Base-by-base conservation (phyloP, 1,139 yeast genomes). In the Hansenula anomala region DNA sequence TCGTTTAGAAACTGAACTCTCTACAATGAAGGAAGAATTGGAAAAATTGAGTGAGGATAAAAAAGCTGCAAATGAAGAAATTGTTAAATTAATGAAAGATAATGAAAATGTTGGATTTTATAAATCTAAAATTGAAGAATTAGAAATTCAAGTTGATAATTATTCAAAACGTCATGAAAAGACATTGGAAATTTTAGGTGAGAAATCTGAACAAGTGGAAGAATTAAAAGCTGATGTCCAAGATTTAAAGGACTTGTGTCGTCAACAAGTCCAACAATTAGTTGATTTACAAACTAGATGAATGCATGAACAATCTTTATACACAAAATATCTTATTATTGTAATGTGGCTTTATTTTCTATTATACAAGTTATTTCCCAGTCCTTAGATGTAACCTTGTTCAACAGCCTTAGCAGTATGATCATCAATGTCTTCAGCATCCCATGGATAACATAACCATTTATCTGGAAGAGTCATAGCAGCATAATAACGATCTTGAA, bases 221-320 rank as follows among this genome's bases (percentile, higher is more conserved):
- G 98, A 92, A 60, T 68, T 94, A 38, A 71, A 72, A 48, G 96
- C 95, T 5, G 99, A 92, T 56, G 92, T 94, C 14, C 73, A 70
- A 7, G 99, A 92, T 59, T 68, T 92, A 60, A 92, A 90, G 60
- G 90, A 84, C 30, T 67, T 90, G 66, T 76, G 89, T 57, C 73
- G 78, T 44, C 73, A 75, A 45, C 98, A 92, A 60, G 92, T 89
- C 25, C 94, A 87, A 58, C 94, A 89, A 52, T 71, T 90, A 12
- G 33, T 86, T 32, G 85, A 77, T 42, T 65, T 83, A 61, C 83
- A 78, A 47, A 16, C 22, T 12, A 16, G 13, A 23, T 23, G 13
- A 28, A 18, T 28, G 30, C 7, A 28, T 10, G 14, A 14, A 20
- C 6, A 20, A 9, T 20, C 22, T 6, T 20, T 20, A 20, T 20